These are phyloP conservation scores for Tylopilus plumbeoviolaceoides DNA, from an alignment of 768 basidiomycete species.

Conservation along the genomic window DNA sequence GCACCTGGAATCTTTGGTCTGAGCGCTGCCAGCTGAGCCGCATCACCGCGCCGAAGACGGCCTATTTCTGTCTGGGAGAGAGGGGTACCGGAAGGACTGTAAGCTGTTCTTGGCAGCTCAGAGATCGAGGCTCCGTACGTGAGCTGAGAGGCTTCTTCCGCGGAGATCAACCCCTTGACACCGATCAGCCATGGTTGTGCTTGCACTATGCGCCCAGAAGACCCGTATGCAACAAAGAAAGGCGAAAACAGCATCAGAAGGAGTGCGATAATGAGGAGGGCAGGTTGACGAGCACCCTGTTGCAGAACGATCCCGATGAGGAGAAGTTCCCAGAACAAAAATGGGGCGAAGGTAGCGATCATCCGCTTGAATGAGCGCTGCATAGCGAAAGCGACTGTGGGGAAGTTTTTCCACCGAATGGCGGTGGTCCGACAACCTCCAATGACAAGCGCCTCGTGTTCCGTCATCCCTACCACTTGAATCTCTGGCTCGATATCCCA, in stretches of 20 bases:
- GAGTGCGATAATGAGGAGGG: neutral
- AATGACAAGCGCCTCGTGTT: slow-evolving; percentile 13
- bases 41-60: slow-evolving; percentile 17
- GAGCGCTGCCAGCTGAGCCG: neutral
- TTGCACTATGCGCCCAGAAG: slow-evolving; percentile 13
- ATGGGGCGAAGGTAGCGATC: neutral
- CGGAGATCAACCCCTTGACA: slow-evolving; percentile 25
- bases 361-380: slow-evolving; percentile 11
- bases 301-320: neutral
- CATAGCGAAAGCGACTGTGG: slow-evolving; percentile 12
- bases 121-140: too few relatives aligned
- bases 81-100: slow-evolving; percentile 18
- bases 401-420: slow-evolving; percentile 25
- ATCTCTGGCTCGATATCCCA: slow-evolving; percentile 25
- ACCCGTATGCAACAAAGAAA: slow-evolving; percentile 9
- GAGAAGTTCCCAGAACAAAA: slow-evolving; percentile 4
- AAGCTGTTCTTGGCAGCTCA: slow-evolving; percentile 8
- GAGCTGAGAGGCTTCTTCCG: slow-evolving; percentile 19
- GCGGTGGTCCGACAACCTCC: slow-evolving; percentile 21
- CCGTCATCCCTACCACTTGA: slow-evolving; percentile 20
- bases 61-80: slow-evolving; percentile 7
- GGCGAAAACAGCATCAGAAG: slow-evolving; percentile 16
- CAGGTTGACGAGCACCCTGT: neutral
- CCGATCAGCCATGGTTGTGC: slow-evolving; percentile 23
- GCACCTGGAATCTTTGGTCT: neutral